phyloP scores from a whole-genome alignment of 306 rosid genomes.

The Ormosia semicastrata region DNA sequence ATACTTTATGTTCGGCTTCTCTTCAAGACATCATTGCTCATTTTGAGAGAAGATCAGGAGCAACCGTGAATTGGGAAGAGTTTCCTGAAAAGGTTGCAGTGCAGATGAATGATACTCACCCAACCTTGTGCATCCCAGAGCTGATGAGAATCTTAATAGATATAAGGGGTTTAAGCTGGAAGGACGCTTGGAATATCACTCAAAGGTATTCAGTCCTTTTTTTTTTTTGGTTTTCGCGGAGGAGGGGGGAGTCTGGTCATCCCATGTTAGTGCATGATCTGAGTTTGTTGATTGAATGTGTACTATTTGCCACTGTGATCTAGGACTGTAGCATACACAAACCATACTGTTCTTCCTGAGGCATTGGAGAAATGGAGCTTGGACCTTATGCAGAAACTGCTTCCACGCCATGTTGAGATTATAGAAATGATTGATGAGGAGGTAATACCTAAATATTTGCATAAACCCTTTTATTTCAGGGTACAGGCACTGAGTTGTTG shows the following conservation, averaged over 20 bases:
- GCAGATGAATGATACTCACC: constrained; percentile 99
- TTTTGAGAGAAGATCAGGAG: constrained; percentile 87
- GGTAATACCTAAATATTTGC: constrained; percentile 46
- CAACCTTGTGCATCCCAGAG: constrained; percentile 99
- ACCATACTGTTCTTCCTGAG: constrained; percentile 98
- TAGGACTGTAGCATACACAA: constrained; percentile 96
- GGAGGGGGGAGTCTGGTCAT: not conserved
- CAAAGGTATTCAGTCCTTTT: constrained; percentile 51
- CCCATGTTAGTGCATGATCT: constrained; percentile 4
- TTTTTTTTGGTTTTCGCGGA: not conserved
- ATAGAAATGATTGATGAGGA: constrained; percentile 89
- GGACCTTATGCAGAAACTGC: constrained; percentile 83
- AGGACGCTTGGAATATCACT: constrained; percentile 92
- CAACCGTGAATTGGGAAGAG: constrained; percentile 71
- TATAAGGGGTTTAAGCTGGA: constrained; percentile 83
- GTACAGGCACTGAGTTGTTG: constrained; percentile 17
- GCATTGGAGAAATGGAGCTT: constrained; percentile 99
- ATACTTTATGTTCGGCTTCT: constrained; percentile 95
- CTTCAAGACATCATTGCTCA: constrained; percentile 92
- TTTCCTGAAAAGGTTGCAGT: constrained; percentile 94
- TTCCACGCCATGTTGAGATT: constrained; percentile 96
- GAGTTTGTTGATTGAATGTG: constrained; percentile 28
- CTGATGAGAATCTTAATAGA: constrained; percentile 86
- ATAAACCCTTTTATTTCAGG: not conserved
- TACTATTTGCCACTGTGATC: constrained; percentile 30